Conservation (phyloP, 495 filamentous ascomycete genomes). For the Penicillium desertorum region DNA sequence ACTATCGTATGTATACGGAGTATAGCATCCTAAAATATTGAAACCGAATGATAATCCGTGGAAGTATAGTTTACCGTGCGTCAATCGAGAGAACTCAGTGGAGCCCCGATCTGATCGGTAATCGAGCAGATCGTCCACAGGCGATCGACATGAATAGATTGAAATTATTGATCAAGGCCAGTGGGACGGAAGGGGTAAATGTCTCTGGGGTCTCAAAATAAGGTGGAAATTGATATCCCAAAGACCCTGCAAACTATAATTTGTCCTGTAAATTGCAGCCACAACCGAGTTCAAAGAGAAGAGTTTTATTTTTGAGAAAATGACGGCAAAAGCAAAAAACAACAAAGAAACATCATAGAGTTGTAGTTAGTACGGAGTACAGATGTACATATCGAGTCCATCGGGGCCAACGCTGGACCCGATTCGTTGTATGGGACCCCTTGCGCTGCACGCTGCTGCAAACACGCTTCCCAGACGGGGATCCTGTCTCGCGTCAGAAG, state of each 20-base stretch:
- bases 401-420: constrained; percentile 4
- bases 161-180: neutral
- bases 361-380: neutral
- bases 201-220: neutral
- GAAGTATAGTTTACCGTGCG: neutral
- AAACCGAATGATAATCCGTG: neutral
- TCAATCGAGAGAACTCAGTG: neutral
- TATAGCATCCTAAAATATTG: neutral
- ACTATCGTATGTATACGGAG: neutral
- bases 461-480: constrained; percentile 15
- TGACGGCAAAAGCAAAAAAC: neutral
- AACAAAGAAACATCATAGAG: constrained; percentile 6
- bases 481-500: constrained; percentile 22
- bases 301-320: too few relatives aligned
- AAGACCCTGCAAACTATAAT: constrained; percentile 1
- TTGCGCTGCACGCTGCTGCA: constrained; percentile 25
- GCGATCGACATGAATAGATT: constrained; percentile 6
- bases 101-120: neutral
- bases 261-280: neutral
- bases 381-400: constrained; percentile 4
- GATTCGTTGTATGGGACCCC: constrained; percentile 22
- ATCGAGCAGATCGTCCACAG: constrained; percentile 2
- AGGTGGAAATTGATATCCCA: constrained; percentile 8
- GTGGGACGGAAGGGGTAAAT: neutral
- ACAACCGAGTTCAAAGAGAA: neutral